These are phyloP conservation scores for Bondarzewia mesenterica DNA, from an alignment of 1,284 basidiomycete species.

Conservation along the genomic window DNA sequence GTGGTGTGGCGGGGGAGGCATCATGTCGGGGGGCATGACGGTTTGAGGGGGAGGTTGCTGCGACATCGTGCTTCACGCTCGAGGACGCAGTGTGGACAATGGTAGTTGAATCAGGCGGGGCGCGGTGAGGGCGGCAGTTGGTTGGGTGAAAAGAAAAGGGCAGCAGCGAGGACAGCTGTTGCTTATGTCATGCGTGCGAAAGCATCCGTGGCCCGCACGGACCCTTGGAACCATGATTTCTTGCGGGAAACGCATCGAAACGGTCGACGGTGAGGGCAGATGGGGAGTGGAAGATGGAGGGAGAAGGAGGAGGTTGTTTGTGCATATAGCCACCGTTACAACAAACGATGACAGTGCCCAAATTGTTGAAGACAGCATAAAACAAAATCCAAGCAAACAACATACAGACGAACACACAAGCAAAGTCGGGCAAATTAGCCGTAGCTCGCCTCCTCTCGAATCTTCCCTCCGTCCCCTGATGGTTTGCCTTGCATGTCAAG, in stretches of 20 bases:
- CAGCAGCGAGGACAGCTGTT: constrained; percentile 7
- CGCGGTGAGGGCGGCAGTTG: constrained; percentile 6
- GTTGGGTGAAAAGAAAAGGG: constrained; percentile 4
- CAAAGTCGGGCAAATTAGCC: constrained; percentile 33
- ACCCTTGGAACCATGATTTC: constrained; percentile 15
- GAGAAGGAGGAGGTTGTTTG: constrained; percentile 21
- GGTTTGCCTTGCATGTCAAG: too few species aligned
- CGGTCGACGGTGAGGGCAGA: constrained; percentile 15
- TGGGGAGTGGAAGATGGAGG: constrained; percentile 9
- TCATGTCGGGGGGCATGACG: constrained; percentile 36
- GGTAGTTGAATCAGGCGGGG: not conserved
- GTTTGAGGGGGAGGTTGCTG: constrained; percentile 29
- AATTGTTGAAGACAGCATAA: constrained; percentile 66
- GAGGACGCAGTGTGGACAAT: not conserved
- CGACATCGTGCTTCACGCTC: constrained; percentile 20
- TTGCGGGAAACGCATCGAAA: constrained; percentile 1
- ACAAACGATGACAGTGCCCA: constrained; percentile 57
- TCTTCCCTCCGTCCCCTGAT: constrained; percentile 2
- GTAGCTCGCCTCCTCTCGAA: constrained; percentile 1
- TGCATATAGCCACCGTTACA: constrained; percentile 26
- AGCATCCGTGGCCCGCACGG: constrained; percentile 20
- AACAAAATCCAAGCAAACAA: constrained; percentile 52
- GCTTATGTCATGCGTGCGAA: constrained; percentile 16
- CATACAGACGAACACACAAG: constrained; percentile 43
- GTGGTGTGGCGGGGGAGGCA: constrained; percentile 22